Conservation (phyloP, 164 flowering plant genomes). For the Magnolia sinica region DNA sequence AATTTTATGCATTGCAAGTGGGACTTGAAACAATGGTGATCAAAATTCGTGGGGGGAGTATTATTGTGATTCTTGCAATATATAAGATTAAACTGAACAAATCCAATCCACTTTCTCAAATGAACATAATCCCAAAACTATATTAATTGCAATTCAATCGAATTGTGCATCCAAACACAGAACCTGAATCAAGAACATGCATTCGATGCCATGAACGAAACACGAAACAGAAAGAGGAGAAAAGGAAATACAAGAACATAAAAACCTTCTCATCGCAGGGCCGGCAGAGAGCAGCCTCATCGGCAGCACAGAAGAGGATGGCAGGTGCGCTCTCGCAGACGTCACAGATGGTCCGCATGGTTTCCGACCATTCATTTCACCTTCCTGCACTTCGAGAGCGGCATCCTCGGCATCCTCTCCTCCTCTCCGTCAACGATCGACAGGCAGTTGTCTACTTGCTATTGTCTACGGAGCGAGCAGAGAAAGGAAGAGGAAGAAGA, state of each 20-base stretch:
- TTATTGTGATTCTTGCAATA: too few relatives aligned
- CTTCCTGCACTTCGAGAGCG: constrained; percentile 1
- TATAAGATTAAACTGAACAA: too few relatives aligned
- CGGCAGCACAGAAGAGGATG: constrained; percentile 74
- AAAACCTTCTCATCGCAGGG: constrained; percentile 43
- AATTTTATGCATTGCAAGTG: background rate
- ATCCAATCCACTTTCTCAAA: too few relatives aligned
- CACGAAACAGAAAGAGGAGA: too few relatives aligned
- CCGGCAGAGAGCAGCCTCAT: constrained; percentile 79
- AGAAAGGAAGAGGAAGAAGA: background rate
- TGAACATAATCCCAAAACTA: too few relatives aligned
- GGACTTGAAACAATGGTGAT: too few relatives aligned
- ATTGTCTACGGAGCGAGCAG: background rate
- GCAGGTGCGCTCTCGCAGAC: constrained; percentile 77
- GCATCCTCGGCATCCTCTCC: background rate
- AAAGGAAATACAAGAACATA: background rate
- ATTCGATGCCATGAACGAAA: too few relatives aligned
- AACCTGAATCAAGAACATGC: too few relatives aligned
- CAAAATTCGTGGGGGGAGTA: too few relatives aligned
- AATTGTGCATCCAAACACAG: too few relatives aligned
- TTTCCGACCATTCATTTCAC: constrained; percentile 28
- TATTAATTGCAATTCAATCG: too few relatives aligned
- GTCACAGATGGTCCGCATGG: constrained; percentile 78
- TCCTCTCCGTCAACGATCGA: background rate
- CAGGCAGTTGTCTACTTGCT: background rate